These are phyloP conservation scores for Suaeda aralocaspica DNA, from an alignment of 148 eudicot species.

Conservation along the genomic window DNA sequence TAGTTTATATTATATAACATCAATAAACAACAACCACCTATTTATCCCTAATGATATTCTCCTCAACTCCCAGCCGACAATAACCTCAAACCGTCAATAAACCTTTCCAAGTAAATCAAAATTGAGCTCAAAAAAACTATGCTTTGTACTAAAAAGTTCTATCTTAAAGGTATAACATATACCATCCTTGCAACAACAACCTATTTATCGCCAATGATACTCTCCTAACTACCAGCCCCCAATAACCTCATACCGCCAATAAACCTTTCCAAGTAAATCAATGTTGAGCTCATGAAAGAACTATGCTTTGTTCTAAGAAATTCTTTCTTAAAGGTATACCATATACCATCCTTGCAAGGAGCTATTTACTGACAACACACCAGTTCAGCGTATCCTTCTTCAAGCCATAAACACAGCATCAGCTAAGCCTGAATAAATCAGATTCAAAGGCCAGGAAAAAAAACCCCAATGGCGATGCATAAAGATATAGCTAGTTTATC, in stretches of 20 bases:
- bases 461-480: not conserved
- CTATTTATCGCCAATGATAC: no score
- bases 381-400: not conserved
- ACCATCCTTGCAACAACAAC: no score
- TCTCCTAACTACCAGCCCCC: no score
- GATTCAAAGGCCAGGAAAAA: not conserved
- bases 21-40: not conserved
- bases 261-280: no score
- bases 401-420: not conserved
- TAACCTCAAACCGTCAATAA: no score
- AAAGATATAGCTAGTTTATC: not conserved
- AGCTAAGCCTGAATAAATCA: not conserved
- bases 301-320: not conserved
- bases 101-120: no score
- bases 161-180: no score
- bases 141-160: no score
- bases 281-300: not conserved
- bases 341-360: not conserved
- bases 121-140: not conserved
- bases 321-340: not conserved
- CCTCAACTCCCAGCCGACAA: no score
- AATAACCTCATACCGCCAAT: no score
- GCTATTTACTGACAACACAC: not conserved
- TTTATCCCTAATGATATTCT: no score
- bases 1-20: not conserved